phyloP scores from a whole-genome alignment of 2,329 filamentous ascomycete genomes.

The Cercospora sojina region DNA sequence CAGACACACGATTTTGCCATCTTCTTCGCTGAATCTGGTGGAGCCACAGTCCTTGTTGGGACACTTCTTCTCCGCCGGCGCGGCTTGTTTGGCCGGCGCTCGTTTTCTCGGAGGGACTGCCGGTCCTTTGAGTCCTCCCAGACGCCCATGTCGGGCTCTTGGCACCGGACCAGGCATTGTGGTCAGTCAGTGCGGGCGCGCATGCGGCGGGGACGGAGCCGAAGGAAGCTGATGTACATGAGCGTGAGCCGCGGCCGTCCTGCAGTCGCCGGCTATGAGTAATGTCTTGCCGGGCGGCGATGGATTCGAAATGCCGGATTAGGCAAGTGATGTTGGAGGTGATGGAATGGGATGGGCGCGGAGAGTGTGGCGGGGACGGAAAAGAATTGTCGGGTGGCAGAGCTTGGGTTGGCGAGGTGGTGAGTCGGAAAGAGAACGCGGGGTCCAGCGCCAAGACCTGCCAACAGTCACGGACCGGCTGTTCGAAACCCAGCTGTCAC shows the following conservation, averaged over 20 bases:
- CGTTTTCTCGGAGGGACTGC: slow-evolving; percentile 9
- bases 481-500: neutral
- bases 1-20: slow-evolving; percentile 62
- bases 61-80: slow-evolving; percentile 19
- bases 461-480: neutral
- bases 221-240: neutral
- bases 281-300: neutral
- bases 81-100: slow-evolving; percentile 9
- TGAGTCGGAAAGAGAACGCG: neutral
- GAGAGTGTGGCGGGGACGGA: neutral
- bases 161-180: slow-evolving; percentile 9
- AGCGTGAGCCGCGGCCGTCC: neutral
- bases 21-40: slow-evolving; percentile 33
- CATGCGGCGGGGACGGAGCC: neutral
- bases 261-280: neutral
- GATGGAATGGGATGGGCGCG: neutral
- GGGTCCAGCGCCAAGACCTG: neutral
- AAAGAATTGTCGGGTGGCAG: slow-evolving; percentile 1
- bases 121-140: slow-evolving; percentile 14
- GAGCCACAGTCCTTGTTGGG: slow-evolving; percentile 19
- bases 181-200: neutral
- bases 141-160: slow-evolving; percentile 8
- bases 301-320: neutral
- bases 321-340: neutral
- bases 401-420: neutral